Conservation (phyloP, 345 rosid species). For the Aegle marmelos region DNA sequence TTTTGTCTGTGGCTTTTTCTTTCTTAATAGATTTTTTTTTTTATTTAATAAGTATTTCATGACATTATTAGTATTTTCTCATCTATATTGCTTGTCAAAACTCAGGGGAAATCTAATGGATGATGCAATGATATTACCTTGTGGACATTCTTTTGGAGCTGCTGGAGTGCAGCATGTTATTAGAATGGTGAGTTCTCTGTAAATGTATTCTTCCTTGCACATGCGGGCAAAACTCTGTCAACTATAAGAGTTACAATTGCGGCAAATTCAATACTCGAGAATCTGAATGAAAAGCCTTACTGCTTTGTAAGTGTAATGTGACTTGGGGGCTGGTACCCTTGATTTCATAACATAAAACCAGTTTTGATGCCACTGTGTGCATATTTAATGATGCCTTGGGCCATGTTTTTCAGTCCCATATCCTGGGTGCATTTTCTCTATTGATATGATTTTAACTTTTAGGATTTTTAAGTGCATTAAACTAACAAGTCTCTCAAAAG, state of each 20-base stretch:
- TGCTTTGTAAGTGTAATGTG: background rate
- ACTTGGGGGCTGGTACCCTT: background rate
- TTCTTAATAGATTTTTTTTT: background rate
- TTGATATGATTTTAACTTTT: background rate
- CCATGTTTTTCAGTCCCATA: background rate
- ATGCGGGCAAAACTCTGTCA: background rate
- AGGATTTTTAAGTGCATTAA: background rate
- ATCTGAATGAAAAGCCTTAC: background rate
- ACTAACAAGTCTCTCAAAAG: too few species aligned
- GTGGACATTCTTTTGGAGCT: conserved; percentile 90
- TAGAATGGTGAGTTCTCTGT: conserved; percentile 48
- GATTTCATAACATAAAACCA: background rate
- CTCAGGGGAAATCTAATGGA: conserved; percentile 78
- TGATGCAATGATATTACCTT: conserved; percentile 87
- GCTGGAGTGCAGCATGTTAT: conserved; percentile 61
- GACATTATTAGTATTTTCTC: conserved; percentile 6
- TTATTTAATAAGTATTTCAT: background rate
- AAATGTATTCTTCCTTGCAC: conserved; percentile 2
- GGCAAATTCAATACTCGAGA: background rate
- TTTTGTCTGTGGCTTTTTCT: background rate
- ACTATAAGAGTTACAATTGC: background rate
- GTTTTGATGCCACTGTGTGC: background rate
- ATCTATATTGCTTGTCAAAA: conserved; percentile 17
- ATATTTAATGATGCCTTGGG: background rate
- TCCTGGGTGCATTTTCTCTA: background rate